phyloP scores from a whole-genome alignment of 1,284 basidiomycete genomes.

The Rhodotorula sp. region DNA sequence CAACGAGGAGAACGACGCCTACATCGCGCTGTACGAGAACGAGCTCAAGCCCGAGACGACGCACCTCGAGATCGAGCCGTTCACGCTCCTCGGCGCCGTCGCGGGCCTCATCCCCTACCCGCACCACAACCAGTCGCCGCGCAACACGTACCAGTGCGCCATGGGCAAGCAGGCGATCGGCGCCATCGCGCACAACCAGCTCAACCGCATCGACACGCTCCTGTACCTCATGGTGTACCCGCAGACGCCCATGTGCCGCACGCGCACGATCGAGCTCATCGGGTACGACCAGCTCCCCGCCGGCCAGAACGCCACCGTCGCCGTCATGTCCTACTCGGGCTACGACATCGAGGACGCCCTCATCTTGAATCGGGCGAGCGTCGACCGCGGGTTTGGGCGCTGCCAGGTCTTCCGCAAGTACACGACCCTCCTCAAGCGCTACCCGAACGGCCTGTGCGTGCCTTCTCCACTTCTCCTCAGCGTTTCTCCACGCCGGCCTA shows the following conservation, averaged over 20 bases:
- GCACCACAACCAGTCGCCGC: conserved; percentile 98
- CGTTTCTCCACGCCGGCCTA: background rate
- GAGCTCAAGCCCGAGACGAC: conserved; percentile 82
- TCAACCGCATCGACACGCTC: conserved; percentile 97
- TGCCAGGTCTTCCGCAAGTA: conserved; percentile 98
- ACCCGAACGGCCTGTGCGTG: conserved; percentile 92
- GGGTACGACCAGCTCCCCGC: conserved; percentile 97
- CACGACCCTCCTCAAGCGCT: conserved; percentile 88
- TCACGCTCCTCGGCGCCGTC: conserved; percentile 95
- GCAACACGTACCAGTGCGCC: conserved; percentile 99
- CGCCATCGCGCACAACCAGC: conserved; percentile 98
- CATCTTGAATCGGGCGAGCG: conserved; percentile 92
- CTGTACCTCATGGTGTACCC: conserved; percentile 98
- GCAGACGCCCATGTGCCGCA: conserved; percentile 99
- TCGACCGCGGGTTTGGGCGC: conserved; percentile 95
- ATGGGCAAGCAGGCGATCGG: conserved; percentile 99
- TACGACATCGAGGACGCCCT: conserved; percentile 99
- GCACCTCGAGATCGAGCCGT: conserved; percentile 98
- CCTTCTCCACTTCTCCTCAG: background rate
- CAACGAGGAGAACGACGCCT: conserved; percentile 98
- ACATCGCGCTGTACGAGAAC: conserved; percentile 91
- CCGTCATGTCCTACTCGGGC: conserved; percentile 98
- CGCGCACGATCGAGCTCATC: conserved; percentile 94
- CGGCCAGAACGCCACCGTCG: conserved; percentile 97
- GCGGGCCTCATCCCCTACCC: conserved; percentile 99